phyloP scores from a whole-genome alignment of 1,284 basidiomycete genomes.

The Ustanciosporium gigantosporum region DNA sequence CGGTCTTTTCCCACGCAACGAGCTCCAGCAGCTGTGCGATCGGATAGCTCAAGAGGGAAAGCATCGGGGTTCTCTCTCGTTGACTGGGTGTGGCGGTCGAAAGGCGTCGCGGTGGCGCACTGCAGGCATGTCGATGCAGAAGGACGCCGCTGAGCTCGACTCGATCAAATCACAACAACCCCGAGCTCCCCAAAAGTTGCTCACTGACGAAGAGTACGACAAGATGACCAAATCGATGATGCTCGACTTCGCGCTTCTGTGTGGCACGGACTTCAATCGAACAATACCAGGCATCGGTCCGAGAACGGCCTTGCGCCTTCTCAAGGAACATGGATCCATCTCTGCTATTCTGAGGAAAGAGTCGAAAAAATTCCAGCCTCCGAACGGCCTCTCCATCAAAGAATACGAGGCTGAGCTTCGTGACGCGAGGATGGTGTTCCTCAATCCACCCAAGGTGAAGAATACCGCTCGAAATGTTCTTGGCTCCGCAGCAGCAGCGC shows the following conservation, averaged over 20 bases:
- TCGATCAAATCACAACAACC: neutral
- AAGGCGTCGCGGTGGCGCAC: neutral
- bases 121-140: neutral
- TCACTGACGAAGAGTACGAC: constrained; percentile 13
- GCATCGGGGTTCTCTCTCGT: neutral
- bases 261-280: constrained; percentile 60
- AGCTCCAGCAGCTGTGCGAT: constrained; percentile 7
- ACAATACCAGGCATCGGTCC: constrained; percentile 53
- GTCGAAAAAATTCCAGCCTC: constrained; percentile 35
- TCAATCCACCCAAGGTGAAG: constrained; percentile 40
- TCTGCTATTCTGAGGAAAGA: constrained; percentile 23
- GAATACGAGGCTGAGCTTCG: constrained; percentile 50
- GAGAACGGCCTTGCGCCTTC: constrained; percentile 34
- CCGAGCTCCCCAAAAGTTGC: neutral
- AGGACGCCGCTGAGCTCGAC: neutral
- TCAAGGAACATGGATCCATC: constrained; percentile 46
- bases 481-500: constrained; percentile 3
- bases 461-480: constrained; percentile 22
- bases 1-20: constrained; percentile 30
- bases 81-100: neutral
- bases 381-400: constrained; percentile 33
- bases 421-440: constrained; percentile 46
- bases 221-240: constrained; percentile 23
- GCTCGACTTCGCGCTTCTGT: constrained; percentile 57
- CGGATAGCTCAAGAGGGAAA: neutral